phyloP scores from a whole-genome alignment of 345 rosid species.

The Angophora floribunda region DNA sequence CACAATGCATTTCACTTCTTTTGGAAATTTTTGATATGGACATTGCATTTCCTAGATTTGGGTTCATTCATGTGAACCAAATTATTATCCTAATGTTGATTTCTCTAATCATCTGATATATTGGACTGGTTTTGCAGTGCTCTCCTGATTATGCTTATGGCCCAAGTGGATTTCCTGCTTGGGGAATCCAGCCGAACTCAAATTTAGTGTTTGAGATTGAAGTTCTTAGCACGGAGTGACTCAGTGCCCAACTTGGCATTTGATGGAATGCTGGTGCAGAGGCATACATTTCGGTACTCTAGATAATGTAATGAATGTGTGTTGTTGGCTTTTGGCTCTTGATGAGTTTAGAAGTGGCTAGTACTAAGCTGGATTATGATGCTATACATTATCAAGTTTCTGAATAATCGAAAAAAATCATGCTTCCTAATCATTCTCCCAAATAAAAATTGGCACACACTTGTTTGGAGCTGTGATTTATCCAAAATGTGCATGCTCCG shows the following conservation, averaged over 20 bases:
- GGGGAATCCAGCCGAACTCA: slow-evolving; percentile 91
- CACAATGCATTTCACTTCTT: neutral
- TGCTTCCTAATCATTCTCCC: neutral
- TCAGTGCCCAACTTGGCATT: neutral
- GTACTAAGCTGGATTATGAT: neutral
- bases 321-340: neutral
- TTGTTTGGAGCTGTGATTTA: neutral
- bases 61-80: neutral
- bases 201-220: slow-evolving; percentile 84
- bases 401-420: neutral
- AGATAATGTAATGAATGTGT: neutral
- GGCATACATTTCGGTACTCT: neutral
- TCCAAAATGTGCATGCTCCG: neutral
- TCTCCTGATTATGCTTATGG: slow-evolving; percentile 95
- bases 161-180: slow-evolving; percentile 58
- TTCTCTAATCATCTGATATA: neutral
- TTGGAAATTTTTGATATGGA: neutral
- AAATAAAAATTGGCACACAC: neutral
- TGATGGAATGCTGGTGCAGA: neutral
- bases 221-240: slow-evolving; percentile 52
- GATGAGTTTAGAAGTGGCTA: neutral
- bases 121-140: slow-evolving; percentile 45
- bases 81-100: neutral
- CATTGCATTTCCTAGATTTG: neutral
- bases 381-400: neutral